phyloP scores from a whole-genome alignment of 371 early-diverging fungal genomes.

The Synchytrium microbalum region DNA sequence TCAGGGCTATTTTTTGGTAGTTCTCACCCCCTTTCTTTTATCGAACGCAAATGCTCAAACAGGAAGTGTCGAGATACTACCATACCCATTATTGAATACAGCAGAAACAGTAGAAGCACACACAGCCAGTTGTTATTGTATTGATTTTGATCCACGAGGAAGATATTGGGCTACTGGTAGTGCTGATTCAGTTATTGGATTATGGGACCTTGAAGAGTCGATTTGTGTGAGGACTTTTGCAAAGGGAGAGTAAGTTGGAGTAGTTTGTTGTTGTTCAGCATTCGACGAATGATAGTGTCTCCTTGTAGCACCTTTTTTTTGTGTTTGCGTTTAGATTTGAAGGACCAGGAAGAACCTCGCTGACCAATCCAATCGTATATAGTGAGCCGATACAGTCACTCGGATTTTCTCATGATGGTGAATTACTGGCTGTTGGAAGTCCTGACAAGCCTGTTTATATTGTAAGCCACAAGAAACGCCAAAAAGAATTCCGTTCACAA shows the following conservation, averaged over 20 bases:
- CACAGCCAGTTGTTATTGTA: conserved; percentile 74
- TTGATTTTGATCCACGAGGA: conserved; percentile 72
- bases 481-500: neutral
- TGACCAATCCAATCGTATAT: conserved; percentile 8
- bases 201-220: conserved; percentile 68
- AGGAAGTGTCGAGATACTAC: conserved; percentile 59
- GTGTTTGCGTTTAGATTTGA: too few species aligned
- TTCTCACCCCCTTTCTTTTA: neutral
- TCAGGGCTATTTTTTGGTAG: neutral
- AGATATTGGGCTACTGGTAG: conserved; percentile 66
- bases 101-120: conserved; percentile 59
- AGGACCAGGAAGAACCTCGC: too few species aligned
- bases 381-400: conserved; percentile 79
- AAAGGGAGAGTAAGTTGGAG: conserved; percentile 52
- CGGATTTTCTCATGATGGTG: conserved; percentile 78
- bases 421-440: conserved; percentile 72
- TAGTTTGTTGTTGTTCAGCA: neutral
- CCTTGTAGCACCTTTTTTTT: too few species aligned
- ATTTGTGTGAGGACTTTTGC: conserved; percentile 58
- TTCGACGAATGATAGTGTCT: neutral
- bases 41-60: conserved; percentile 7
- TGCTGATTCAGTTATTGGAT: conserved; percentile 62
- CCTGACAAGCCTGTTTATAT: conserved; percentile 74
- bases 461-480: conserved; percentile 36
- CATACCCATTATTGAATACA: conserved; percentile 49